Evolutionary conservation across 805 yeast genomes (phyloP).

Genomic region (Torulaspora delbrueckii): DNA sequence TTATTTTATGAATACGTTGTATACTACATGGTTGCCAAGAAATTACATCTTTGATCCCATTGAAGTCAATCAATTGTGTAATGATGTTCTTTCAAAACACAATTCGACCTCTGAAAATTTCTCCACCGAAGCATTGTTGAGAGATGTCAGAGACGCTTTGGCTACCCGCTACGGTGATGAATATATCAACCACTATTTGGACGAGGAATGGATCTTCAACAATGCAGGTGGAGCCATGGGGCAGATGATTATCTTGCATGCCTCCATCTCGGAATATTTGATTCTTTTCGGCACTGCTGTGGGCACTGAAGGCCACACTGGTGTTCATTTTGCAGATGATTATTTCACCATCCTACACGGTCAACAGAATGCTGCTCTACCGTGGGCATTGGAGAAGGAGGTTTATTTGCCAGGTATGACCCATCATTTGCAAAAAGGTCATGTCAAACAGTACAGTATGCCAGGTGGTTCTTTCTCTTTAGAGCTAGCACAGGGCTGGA

Average conservation of each 20-base stretch:
- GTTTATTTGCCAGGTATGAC: constrained; percentile 83
- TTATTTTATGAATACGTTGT: constrained; percentile 33
- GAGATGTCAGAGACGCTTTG: constrained; percentile 54
- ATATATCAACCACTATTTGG: constrained; percentile 62
- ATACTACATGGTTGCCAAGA: constrained; percentile 62
- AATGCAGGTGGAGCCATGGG: constrained; percentile 99
- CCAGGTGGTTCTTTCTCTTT: constrained; percentile 78
- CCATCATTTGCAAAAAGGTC: constrained; percentile 72
- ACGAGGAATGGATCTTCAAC: constrained; percentile 91
- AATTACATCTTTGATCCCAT: constrained; percentile 66
- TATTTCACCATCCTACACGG: constrained; percentile 89
- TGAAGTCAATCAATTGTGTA: constrained; percentile 53
- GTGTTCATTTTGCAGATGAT: constrained; percentile 95
- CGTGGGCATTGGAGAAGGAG: constrained; percentile 59
- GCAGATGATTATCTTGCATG: constrained; percentile 89
- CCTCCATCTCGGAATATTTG: constrained; percentile 87
- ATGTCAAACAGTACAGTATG: constrained; percentile 81
- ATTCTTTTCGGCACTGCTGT: constrained; percentile 90
- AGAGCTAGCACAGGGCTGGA: constrained; percentile 98
- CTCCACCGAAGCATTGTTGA: constrained; percentile 58
- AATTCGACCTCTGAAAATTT: constrained; percentile 40
- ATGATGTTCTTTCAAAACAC: constrained; percentile 48
- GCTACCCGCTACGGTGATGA: constrained; percentile 66
- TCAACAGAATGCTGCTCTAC: constrained; percentile 65
- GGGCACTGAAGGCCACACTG: constrained; percentile 96